phyloP scores from a whole-genome alignment of 129 eudicot genomes.

The Calendula officinalis region DNA sequence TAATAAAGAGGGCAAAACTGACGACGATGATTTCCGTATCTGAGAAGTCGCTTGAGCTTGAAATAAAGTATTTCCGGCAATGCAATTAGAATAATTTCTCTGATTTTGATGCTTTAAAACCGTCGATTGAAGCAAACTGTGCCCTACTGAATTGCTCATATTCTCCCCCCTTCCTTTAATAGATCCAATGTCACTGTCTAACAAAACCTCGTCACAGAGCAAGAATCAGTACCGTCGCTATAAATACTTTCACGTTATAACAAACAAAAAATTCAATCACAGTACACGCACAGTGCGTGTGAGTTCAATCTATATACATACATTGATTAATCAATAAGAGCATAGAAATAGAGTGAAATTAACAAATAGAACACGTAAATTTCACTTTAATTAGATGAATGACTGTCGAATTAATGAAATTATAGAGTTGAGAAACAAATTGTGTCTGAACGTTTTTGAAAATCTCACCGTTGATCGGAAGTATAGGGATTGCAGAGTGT shows the following conservation, averaged over 20 bases:
- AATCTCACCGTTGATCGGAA: constrained; percentile 14
- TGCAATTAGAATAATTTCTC: constrained; percentile 35
- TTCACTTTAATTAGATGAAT: background rate
- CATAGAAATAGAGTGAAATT: background rate
- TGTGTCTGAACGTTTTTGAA: background rate
- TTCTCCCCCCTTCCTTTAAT: constrained; percentile 29
- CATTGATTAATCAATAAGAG: constrained; percentile 3
- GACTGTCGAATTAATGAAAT: constrained; percentile 3
- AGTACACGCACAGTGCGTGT: background rate
- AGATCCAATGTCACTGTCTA: constrained; percentile 28
- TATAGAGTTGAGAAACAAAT: constrained; percentile 9
- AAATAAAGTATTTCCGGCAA: constrained; percentile 53
- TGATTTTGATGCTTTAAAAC: constrained; percentile 56
- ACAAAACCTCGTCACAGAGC: constrained; percentile 31
- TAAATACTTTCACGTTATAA: background rate
- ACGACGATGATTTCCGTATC: constrained; percentile 40
- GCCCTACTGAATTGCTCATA: constrained; percentile 76
- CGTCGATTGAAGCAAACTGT: constrained; percentile 52
- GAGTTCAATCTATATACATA: constrained; percentile 14
- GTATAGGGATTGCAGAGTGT: constrained; percentile 23
- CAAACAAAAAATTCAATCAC: background rate
- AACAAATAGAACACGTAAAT: background rate
- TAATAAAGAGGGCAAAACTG: constrained; percentile 37
- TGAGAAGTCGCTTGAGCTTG: constrained; percentile 60
- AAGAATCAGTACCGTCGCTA: constrained; percentile 25